Evolutionary conservation across 805 yeast genomes (phyloP), one percentile per base, ranked within the genome.

Genomic region (Schizosaccharomyces lindneri): DNA sequence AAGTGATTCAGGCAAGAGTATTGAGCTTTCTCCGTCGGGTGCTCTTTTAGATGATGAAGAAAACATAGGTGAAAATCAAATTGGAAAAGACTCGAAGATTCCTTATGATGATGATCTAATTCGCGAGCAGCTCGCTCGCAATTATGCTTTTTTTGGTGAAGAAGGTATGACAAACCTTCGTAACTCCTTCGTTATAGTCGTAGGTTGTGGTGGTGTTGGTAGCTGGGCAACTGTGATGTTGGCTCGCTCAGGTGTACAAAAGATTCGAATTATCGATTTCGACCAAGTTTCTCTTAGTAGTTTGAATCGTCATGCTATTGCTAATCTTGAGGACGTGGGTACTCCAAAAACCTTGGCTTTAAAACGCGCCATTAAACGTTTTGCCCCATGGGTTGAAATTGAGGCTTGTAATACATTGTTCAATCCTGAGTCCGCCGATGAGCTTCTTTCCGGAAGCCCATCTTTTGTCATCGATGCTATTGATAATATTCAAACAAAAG

Each of bases 181-280:
- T 62, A 72, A 76, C 13, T 83, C 87, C 68, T 77, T 79, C 62
- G 79, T 89, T 2, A 85, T 87, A 1, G 85, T 90, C 17, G 84
- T 81, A 13, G 98, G 99, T 39, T 93, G 90, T 19, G 99, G 99
- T 63, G 99, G 99, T 63, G 99, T 93, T 51, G 99, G 99, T 1
- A 89, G 97, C 0, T 89, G 96, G 90, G 95, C 84, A 29, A 83
- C 85, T 13, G 84, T 95, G 11, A 87, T 94, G 85, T 76, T 93
- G 62, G 84, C 85, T 1, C 81, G 99, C 67, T 85, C 95, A 19
- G 99, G 99, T 17, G 83, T 89, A 48, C 83, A 84, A 24, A 78
- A 80, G 63, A 70, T 93, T 61, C 78, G 88, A 66, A 77, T 93
- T 62, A 81, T 93, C 62, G 99, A 93, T 72, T 93, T 93, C 70